Base-by-base conservation (phyloP, 2,329 filamentous ascomycete genomes). In the Penicillium sp. region DNA sequence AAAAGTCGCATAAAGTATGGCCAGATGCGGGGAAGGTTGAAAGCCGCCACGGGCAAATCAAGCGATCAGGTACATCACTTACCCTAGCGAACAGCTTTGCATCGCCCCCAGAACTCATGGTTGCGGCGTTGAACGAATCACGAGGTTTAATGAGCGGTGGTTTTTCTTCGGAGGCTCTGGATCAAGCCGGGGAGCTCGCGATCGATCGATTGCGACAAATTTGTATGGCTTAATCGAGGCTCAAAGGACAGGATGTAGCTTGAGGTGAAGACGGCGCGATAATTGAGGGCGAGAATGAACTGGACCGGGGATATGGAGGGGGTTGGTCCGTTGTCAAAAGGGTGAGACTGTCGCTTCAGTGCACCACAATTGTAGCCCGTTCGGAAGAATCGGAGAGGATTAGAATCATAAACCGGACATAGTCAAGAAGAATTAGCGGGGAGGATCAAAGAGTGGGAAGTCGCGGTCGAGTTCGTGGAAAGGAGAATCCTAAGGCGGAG, bases 11-110 rank as follows among this genome's bases (percentile, higher is more conserved):
- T 52, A 43, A 46, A 43, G 48, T 54, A 42, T 48, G 45, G 49
- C 51, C 51, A 53, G 51, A 47, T 55, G 60, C 57, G 57, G 60
- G 60, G 57, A 58, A 60, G 42, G 51, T 51, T 34, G 33, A 33
- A 49, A 58, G 34, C 52, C 44, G 53, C 52, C 34, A 45, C 45
- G 34, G 24, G 46, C 33, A 52, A 42, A 60, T 62, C 59, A 60
- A 49, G 54, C 58, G 52, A 59, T 53, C 59, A 58, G 55, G 56
- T 57, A 54, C 45, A 52, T 52, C 52, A 85, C 85, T 67, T 87
- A 99, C 94, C 81, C 94, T 86, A 75, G 94, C 93, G 81, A 99
- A 99, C 79, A 99, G 87, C 85, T 96, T 97, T 79, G 94, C 95
- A 85, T 97, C 94, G 76, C 94, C 91, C 78, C 89, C 90, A 58